Conservation (phyloP, 2,329 filamentous ascomycete species). For the Ophiostoma himal-ulmi region DNA sequence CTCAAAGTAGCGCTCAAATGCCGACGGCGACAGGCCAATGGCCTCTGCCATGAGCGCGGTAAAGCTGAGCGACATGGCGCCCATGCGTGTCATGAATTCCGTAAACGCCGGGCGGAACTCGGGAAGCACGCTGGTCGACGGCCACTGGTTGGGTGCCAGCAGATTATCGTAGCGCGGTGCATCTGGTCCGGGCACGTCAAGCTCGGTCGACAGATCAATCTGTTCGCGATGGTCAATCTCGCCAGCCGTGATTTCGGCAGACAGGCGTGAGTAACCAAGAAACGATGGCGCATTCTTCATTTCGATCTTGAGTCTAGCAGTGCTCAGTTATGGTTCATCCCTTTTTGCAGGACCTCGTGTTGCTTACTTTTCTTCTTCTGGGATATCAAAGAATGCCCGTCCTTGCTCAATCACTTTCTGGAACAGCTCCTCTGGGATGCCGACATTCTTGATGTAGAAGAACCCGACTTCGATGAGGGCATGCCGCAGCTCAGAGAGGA, state of each 20-base stretch:
- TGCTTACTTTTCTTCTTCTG: slow-evolving; percentile 63
- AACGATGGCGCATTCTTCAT: slow-evolving; percentile 71
- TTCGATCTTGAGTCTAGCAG: slow-evolving; percentile 54
- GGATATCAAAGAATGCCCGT: slow-evolving; percentile 69
- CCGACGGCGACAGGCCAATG: slow-evolving; percentile 61
- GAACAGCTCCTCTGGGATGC: slow-evolving; percentile 61
- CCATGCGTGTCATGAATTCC: slow-evolving; percentile 73
- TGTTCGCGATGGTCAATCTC: slow-evolving; percentile 77
- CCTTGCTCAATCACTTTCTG: slow-evolving; percentile 61
- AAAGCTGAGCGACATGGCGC: slow-evolving; percentile 64
- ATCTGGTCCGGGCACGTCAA: slow-evolving; percentile 55
- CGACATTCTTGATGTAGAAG: slow-evolving; percentile 75
- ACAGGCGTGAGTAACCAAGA: slow-evolving; percentile 61
- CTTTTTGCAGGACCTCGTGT: no score
- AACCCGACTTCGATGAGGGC: slow-evolving; percentile 85
- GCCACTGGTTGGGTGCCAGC: slow-evolving; percentile 76
- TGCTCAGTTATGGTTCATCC: not conserved
- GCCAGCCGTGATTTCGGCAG: slow-evolving; percentile 66
- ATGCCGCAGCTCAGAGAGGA: slow-evolving; percentile 64
- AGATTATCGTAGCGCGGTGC: slow-evolving; percentile 70
- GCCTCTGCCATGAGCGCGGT: slow-evolving; percentile 78
- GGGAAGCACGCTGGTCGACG: slow-evolving; percentile 56
- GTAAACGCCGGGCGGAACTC: slow-evolving; percentile 62
- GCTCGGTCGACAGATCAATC: slow-evolving; percentile 77
- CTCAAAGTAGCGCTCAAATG: slow-evolving; percentile 77